Base-by-base conservation (phyloP, 345 rosid species). In the Anastatica hierochuntica region DNA sequence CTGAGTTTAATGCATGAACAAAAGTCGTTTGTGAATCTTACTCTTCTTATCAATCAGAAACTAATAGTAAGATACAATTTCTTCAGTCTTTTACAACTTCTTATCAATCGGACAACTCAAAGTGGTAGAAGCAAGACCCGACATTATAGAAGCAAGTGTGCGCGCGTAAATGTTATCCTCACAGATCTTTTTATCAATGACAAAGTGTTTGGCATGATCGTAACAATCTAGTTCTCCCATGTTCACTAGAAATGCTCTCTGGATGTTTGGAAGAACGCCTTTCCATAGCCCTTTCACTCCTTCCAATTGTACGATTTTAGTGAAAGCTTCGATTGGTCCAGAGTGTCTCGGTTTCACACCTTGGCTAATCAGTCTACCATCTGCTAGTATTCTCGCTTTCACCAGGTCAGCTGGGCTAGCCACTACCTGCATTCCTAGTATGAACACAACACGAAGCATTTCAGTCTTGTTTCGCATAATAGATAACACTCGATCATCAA, bases 391-490 rank as follows among this genome's bases (percentile, higher is more conserved):
- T 60, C 95, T 72, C 72, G 85, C 95, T 66, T 89, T 89, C 6
- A 81, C 81, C 51, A 89, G 82, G 79, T 89, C 95, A 43, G 97
- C 84, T 8, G 95, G 95, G 45, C 95, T 85, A n/a, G 92, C 95
- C 58, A 83, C 85, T 38, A 85, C 68, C 94, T 89, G 79, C 56
- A 72, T 40, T 55, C 66, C 85, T 80, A 77, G 58, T 40, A 15
- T 10, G 14, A 49, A n/a, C n/a, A 56, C 57, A 34, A 37, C 4
- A 43, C 15, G 23, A 67, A 72, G 30, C 49, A 26, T 19, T 12
- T 17, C 18, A 48, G 12, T 29, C 6, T 29, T 4, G 33, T 8
- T 6, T 29, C 3, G 33, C n/a, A 29, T 29, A 1, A 29, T 29
- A 29, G 2, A 29, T 29, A 29, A 21, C 24, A 21, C 24, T 21